These are phyloP conservation scores for Umbelopsis isabellina DNA, from an alignment of 192 early-diverging fungal species.

Conservation along the genomic window DNA sequence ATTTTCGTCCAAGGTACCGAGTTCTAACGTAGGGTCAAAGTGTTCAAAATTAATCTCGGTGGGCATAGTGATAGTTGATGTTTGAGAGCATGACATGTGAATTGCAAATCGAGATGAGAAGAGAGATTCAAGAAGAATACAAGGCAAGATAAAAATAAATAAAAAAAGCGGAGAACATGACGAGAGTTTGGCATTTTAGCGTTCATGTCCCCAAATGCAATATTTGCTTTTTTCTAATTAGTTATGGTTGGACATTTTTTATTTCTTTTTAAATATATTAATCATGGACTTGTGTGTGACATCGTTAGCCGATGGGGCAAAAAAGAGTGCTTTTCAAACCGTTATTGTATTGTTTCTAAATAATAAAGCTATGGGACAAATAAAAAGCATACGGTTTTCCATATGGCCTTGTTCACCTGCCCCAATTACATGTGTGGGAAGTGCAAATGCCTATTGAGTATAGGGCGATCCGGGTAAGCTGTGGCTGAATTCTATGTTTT, in stretches of 20 bases:
- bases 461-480: not conserved
- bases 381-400: no score
- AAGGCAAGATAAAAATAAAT: conserved; percentile 8
- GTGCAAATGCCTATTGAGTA: not conserved
- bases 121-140: conserved; percentile 1
- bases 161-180: not conserved
- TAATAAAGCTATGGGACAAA: no score
- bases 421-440: conserved; percentile 15
- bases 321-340: no score
- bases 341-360: no score
- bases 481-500: not conserved
- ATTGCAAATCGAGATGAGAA: conserved; percentile 10
- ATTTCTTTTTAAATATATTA: no score
- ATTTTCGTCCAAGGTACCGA: conserved; percentile 33
- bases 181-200: no score
- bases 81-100: conserved; percentile 14
- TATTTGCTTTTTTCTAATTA: no score
- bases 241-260: no score
- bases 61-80: not conserved
- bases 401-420: not conserved
- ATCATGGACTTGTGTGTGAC: no score
- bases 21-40: conserved; percentile 24
- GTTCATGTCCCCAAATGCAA: no score
- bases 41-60: conserved; percentile 39
- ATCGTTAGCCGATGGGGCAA: no score